Percentiles rank a stretch among this genome's conserved stretches.
These are phyloP conservation scores for Triticum timopheevii DNA, from an alignment of 176 grass and related monocot species.

Conservation along the genomic window DNA sequence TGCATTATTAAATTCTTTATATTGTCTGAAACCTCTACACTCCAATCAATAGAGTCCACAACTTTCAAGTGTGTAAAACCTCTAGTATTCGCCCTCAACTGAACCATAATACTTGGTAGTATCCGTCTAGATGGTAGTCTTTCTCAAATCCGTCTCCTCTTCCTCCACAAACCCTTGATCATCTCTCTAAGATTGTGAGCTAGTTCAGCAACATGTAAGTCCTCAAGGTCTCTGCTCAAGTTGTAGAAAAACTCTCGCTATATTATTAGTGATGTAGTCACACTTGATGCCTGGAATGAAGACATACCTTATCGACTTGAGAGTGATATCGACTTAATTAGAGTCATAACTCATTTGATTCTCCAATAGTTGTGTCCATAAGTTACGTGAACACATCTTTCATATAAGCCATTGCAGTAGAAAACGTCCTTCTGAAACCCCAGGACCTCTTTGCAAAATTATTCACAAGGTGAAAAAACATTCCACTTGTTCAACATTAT, in stretches of 20 bases:
- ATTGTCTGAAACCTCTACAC: background rate
- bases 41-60: background rate
- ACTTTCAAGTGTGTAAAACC: too few species aligned
- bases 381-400: background rate
- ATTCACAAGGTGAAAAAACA: background rate
- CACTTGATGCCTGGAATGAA: background rate
- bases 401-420: background rate
- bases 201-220: background rate
- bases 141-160: background rate
- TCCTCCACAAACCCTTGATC: background rate
- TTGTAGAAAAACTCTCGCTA: background rate
- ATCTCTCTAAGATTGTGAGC: background rate
- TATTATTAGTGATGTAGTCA: background rate
- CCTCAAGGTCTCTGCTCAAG: background rate
- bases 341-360: background rate
- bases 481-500: background rate
- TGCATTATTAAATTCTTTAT: background rate
- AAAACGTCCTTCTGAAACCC: background rate
- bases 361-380: background rate
- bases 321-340: background rate
- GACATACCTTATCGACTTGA: background rate
- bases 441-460: background rate
- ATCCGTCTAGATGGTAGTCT: background rate
- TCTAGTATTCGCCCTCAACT: background rate
- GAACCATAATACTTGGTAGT: background rate